Percentiles rank a stretch among this genome's conserved stretches.
Conservation (phyloP, 208 protist species). For the Tritrichomonas musculus region DNA sequence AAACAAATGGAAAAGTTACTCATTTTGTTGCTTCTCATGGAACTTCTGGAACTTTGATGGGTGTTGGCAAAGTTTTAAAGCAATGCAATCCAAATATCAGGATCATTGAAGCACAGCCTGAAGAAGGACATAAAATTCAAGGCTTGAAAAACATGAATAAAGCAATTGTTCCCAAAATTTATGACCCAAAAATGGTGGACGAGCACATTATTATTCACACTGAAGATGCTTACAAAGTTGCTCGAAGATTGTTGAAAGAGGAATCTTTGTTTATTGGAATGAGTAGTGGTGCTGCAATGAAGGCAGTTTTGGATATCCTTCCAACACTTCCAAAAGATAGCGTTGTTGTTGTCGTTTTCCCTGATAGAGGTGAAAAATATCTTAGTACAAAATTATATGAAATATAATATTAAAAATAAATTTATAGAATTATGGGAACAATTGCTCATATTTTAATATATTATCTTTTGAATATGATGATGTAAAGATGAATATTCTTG, state of each 20-base stretch:
- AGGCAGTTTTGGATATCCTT: not conserved
- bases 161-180: not conserved
- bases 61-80: not conserved
- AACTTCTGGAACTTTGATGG: constrained; percentile 19
- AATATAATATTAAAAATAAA: no score
- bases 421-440: no score
- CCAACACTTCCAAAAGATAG: not conserved
- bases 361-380: not conserved
- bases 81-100: not conserved
- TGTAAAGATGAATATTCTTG: no score
- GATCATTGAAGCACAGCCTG: not conserved
- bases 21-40: not conserved
- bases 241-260: not conserved
- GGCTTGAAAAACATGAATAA: not conserved
- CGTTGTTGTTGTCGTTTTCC: not conserved
- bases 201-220: not conserved
- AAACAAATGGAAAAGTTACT: constrained; percentile 19
- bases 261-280: not conserved
- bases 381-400: not conserved
- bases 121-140: not conserved
- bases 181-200: not conserved
- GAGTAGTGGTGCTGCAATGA: not conserved
- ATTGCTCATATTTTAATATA: no score
- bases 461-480: no score
- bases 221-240: not conserved